Percentiles rank a stretch among this genome's conserved stretches.
Evolutionary conservation across 2,329 filamentous ascomycete genomes (phyloP).

Genomic region (Domatiomyces catenatus): DNA sequence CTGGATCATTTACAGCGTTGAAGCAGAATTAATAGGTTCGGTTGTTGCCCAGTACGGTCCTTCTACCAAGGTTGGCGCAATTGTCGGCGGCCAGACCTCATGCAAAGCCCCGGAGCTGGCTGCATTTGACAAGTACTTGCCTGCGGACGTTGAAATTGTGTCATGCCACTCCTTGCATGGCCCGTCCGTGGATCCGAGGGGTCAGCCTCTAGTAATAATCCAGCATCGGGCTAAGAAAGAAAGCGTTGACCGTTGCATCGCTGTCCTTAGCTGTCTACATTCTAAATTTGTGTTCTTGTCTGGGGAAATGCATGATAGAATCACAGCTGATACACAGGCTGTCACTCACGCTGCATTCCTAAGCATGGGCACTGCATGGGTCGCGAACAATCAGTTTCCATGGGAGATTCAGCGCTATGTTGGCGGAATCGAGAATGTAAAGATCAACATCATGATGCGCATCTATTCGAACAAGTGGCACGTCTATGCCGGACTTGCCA

Average conservation of each 20-base stretch:
- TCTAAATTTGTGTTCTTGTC: constrained; percentile 81
- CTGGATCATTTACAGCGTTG: constrained; percentile 97
- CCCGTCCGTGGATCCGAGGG: constrained; percentile 71
- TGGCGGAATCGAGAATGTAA: constrained; percentile 96
- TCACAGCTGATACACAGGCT: constrained; percentile 94
- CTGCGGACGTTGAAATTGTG: constrained; percentile 76
- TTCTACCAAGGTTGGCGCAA: constrained; percentile 84
- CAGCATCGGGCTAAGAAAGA: constrained; percentile 72
- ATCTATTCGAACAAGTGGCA: constrained; percentile 99
- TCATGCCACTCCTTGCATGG: constrained; percentile 95
- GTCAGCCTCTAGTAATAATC: constrained; percentile 83
- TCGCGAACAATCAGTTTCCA: constrained; percentile 84
- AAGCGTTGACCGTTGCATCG: constrained; percentile 63
- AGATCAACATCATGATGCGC: constrained; percentile 93
- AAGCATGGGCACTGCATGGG: constrained; percentile 96
- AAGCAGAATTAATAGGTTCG: constrained; percentile 74
- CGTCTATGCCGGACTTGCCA: constrained; percentile 92
- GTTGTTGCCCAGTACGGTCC: constrained; percentile 83
- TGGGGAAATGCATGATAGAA: constrained; percentile 79
- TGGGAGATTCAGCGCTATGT: constrained; percentile 95
- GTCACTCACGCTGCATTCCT: constrained; percentile 96
- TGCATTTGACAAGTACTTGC: constrained; percentile 80
- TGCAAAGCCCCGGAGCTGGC: constrained; percentile 95
- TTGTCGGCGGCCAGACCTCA: constrained; percentile 93
- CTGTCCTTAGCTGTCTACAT: constrained; percentile 64